Conservation (phyloP, 2,329 filamentous ascomycete species). For the Trichoderma endophyticum region DNA sequence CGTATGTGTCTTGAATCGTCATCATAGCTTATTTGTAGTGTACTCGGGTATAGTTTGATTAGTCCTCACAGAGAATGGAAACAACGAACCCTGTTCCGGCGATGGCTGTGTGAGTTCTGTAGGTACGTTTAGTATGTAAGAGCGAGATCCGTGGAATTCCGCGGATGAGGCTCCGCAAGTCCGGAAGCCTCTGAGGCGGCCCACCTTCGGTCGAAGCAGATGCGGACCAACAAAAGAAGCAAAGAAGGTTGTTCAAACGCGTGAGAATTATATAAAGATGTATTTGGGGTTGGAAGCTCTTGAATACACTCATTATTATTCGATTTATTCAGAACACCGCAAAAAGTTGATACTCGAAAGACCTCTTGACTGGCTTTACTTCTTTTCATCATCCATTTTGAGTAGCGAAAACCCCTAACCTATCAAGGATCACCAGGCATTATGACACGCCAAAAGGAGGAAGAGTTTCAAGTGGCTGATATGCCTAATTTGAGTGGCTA, state of each 20-base stretch:
- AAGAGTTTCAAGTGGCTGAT: neutral
- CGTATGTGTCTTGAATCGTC: no score
- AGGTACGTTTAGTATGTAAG: neutral
- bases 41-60: neutral
- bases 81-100: neutral
- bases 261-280: neutral
- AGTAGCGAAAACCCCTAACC: neutral
- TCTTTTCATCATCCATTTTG: neutral
- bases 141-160: neutral
- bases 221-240: neutral
- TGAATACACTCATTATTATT: neutral
- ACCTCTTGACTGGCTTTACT: neutral
- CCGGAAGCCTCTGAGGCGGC: neutral
- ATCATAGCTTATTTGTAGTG: neutral
- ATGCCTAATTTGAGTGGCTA: neutral
- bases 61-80: neutral
- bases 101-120: neutral
- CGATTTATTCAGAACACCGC: neutral
- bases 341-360: neutral
- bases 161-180: neutral
- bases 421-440: neutral
- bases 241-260: neutral
- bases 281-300: neutral
- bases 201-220: neutral
- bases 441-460: neutral